Evolutionary conservation across 2,329 filamentous ascomycete genomes (phyloP).

Genomic region (Pseudohalonectria lignicola): DNA sequence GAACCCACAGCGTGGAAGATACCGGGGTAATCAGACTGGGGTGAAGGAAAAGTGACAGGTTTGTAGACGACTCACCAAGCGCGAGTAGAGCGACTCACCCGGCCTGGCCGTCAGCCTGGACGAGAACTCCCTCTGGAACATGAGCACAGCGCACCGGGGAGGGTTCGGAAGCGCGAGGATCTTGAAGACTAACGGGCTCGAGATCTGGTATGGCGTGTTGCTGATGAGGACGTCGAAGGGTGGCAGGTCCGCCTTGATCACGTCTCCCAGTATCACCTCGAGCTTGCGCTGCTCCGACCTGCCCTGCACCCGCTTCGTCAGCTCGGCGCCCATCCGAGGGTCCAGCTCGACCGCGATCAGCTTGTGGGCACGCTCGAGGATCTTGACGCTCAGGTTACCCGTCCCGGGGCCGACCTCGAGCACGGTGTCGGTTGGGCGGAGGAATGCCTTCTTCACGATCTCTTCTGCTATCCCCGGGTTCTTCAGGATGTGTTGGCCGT

Average conservation of each 20-base stretch:
- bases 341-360: slow-evolving; percentile 81
- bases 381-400: slow-evolving; percentile 76
- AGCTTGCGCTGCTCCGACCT: slow-evolving; percentile 74
- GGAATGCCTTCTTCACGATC: slow-evolving; percentile 71
- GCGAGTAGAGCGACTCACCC: slow-evolving; percentile 78
- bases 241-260: slow-evolving; percentile 73
- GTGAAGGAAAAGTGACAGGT: too few species aligned
- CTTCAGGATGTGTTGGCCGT: slow-evolving; percentile 84
- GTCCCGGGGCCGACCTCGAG: slow-evolving; percentile 87
- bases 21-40: too few species aligned
- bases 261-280: slow-evolving; percentile 82
- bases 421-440: slow-evolving; percentile 85
- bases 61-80: slow-evolving; percentile 40
- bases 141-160: slow-evolving; percentile 59
- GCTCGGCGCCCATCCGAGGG: slow-evolving; percentile 90
- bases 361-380: slow-evolving; percentile 78
- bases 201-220: slow-evolving; percentile 74
- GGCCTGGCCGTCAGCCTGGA: slow-evolving; percentile 80
- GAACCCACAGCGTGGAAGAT: too few species aligned
- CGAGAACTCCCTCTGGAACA: slow-evolving; percentile 87
- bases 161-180: slow-evolving; percentile 73
- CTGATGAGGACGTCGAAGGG: slow-evolving; percentile 59
- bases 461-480: slow-evolving; percentile 15
- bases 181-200: slow-evolving; percentile 78
- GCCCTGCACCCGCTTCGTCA: slow-evolving; percentile 86